Conservation (phyloP, 1,284 basidiomycete species). For the Trichosporon sp. region DNA sequence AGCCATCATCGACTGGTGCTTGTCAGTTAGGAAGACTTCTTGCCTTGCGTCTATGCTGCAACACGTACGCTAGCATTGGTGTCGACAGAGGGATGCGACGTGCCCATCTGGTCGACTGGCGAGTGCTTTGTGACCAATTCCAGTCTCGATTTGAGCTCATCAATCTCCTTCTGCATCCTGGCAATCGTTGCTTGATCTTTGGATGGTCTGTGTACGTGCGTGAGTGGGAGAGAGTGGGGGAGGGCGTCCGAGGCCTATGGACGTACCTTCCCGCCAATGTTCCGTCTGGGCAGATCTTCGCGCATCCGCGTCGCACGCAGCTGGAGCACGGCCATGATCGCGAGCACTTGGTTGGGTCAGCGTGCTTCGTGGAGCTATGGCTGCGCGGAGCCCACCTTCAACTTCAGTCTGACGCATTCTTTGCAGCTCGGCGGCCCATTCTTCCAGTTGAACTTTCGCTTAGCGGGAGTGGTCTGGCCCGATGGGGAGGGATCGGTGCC, state of each 20-base stretch:
- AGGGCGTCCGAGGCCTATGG: neutral
- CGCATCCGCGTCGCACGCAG: conserved; percentile 22
- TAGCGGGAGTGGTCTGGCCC: neutral
- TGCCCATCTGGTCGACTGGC: neutral
- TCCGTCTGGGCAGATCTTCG: conserved; percentile 21
- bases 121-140: neutral
- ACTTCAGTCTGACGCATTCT: conserved; percentile 24
- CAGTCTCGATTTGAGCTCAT: conserved; percentile 7
- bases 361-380: neutral
- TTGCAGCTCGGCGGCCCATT: conserved; percentile 21
- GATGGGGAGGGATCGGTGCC: neutral
- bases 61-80: neutral
- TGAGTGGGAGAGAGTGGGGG: neutral
- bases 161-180: conserved; percentile 17
- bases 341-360: conserved; percentile 16
- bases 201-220: conserved; percentile 11
- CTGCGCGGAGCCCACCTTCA: conserved; percentile 20
- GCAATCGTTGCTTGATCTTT: conserved; percentile 18
- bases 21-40: no score
- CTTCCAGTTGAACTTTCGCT: conserved; percentile 21
- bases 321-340: conserved; percentile 24
- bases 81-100: neutral
- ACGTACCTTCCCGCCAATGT: conserved; percentile 19
- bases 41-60: no score
- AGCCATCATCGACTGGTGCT: neutral